Base-by-base conservation (phyloP, 495 filamentous ascomycete genomes). In the Penicillium psychrofluorescens region DNA sequence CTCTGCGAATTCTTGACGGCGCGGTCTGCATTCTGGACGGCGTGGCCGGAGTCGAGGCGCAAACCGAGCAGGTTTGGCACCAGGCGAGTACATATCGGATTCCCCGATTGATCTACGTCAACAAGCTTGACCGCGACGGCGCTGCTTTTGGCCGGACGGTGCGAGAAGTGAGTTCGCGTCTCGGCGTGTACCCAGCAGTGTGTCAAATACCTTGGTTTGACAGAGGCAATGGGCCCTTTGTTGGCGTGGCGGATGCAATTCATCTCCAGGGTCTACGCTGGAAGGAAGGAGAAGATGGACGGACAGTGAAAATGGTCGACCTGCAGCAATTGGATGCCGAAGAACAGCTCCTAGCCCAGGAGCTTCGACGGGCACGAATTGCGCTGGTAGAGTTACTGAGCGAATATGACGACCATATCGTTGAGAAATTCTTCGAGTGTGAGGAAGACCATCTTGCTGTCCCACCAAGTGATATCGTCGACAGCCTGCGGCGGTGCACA, bases 51-150 rank as follows among this genome's bases (percentile, higher is more conserved):
- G 92, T 99, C 13, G 94, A 99, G 60, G 91, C 94, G 1, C 94
- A 97, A 63, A 99, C 94, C 0, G 94, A 99, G 63, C 84, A 95
- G 51, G 94, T 99, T 6, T 99, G 94, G 92, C 66, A 79, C 9
- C 92, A 96, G 43, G 92, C 94, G 2, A 85, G 81, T 40, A 78
- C 78, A 8, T 95, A 92, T 53, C 72, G 69, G 8, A 97, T 97
- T 31, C 94, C 94, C 10, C 71, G 89, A 16, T 77, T 97, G 28
- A 73, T 95, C 36, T 99, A 84, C 47, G 75, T 97, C 52, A 99
- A 99, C 66, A 99, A 99, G 62, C 79, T 99, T 10, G 94, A 99
- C 55, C 83, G 94, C 30, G 88, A 94, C 47, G 94, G 94, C 1
- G 91, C 94, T 8, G 84, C 86, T 4, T 99, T 97, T 68, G 82